phyloP scores from a whole-genome alignment of 2,329 filamentous ascomycete species.

The Neofusicoccum cordaticola region DNA sequence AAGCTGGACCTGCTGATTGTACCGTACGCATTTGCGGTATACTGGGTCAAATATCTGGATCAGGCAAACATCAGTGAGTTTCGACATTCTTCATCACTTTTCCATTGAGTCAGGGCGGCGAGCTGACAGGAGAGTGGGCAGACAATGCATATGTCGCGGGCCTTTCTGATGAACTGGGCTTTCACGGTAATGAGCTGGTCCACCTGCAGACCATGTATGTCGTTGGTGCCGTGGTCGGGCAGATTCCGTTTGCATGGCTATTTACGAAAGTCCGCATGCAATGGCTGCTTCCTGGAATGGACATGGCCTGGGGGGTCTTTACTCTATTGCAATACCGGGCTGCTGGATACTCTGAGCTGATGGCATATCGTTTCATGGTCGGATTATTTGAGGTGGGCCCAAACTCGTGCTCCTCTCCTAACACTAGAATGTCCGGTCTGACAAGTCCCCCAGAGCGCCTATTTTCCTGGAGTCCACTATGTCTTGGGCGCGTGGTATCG shows the following conservation, averaged over 20 bases:
- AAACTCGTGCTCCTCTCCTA: background rate
- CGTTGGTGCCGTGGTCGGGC: slow-evolving; percentile 50
- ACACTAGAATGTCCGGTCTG: background rate
- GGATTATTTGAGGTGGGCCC: slow-evolving; percentile 48
- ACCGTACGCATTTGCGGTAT: slow-evolving; percentile 55
- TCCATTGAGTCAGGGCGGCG: background rate
- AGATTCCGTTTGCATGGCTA: slow-evolving; percentile 53
- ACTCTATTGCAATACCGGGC: slow-evolving; percentile 56
- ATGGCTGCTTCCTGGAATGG: slow-evolving; percentile 51
- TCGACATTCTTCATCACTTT: background rate
- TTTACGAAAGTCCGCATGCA: slow-evolving; percentile 46
- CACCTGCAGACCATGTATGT: slow-evolving; percentile 55
- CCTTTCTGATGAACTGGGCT: slow-evolving; percentile 51
- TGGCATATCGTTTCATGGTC: slow-evolving; percentile 55
- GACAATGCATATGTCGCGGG: slow-evolving; percentile 58
- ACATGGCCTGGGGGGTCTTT: slow-evolving; percentile 56
- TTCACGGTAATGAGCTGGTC: slow-evolving; percentile 55
- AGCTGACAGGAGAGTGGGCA: slow-evolving; percentile 22
- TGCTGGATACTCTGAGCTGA: slow-evolving; percentile 49
- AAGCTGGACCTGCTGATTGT: slow-evolving; percentile 58
- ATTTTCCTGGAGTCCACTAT: slow-evolving; percentile 28
- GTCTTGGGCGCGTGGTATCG: slow-evolving; percentile 46
- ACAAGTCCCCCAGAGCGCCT: background rate
- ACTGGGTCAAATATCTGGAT: slow-evolving; percentile 58
- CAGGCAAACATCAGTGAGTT: slow-evolving; percentile 53